phyloP scores from a whole-genome alignment of 1,284 basidiomycete genomes.

The Marasmius fiardii region DNA sequence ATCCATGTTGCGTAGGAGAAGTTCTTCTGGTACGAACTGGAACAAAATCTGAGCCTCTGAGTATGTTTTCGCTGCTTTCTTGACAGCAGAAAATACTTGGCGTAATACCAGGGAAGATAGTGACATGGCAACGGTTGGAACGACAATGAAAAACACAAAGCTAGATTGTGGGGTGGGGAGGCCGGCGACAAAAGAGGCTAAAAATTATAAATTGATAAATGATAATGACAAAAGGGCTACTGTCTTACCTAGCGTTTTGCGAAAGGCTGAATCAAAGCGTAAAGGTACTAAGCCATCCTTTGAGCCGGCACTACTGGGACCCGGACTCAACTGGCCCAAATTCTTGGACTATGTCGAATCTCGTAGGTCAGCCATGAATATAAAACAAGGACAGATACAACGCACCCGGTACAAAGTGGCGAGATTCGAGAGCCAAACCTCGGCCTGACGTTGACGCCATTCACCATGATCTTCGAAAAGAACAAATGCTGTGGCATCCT shows the following conservation, averaged over 20 bases:
- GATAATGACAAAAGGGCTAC: background rate
- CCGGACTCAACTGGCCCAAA: conserved; percentile 53
- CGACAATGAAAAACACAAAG: conserved; percentile 66
- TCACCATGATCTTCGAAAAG: conserved; percentile 61
- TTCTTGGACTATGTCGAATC: conserved; percentile 52
- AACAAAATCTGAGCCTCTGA: conserved; percentile 47
- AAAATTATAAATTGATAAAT: background rate
- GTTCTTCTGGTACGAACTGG: conserved; percentile 68
- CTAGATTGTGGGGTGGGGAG: conserved; percentile 36
- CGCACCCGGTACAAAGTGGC: conserved; percentile 57
- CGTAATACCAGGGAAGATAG: conserved; percentile 59
- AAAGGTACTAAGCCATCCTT: conserved; percentile 58
- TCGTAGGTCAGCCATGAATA: conserved; percentile 11
- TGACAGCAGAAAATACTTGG: conserved; percentile 60
- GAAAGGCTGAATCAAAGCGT: conserved; percentile 58
- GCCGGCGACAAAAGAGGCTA: conserved; percentile 50
- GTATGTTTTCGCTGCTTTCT: conserved; percentile 47
- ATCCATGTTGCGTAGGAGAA: conserved; percentile 41
- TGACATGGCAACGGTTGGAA: conserved; percentile 54
- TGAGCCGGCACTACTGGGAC: conserved; percentile 40
- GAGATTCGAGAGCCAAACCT: conserved; percentile 56
- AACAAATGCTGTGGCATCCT: conserved; percentile 65
- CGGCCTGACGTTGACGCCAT: conserved; percentile 41
- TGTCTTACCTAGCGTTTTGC: conserved; percentile 56
- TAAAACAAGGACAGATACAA: conserved; percentile 10